These are phyloP conservation scores for Planoprotostelium fungivorum DNA, from an alignment of 78 protist genomes.

Conservation along the genomic window DNA sequence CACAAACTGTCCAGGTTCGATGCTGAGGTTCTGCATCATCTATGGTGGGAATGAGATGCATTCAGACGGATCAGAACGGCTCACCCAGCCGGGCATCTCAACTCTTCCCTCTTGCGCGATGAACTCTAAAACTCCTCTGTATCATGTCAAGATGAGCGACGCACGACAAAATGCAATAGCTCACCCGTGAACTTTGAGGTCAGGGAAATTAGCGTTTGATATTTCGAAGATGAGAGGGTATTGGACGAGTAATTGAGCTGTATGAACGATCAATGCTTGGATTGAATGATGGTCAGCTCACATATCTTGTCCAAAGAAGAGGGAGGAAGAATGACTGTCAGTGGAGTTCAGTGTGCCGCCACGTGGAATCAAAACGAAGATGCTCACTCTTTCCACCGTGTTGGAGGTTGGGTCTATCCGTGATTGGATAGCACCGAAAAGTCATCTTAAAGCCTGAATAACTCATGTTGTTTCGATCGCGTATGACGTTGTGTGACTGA, in stretches of 20 bases:
- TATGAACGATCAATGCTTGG: neutral
- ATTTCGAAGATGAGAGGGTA: conserved; percentile 59
- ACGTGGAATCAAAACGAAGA: neutral
- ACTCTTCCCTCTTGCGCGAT: conserved; percentile 76
- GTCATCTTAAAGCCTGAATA: neutral
- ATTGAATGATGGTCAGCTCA: neutral
- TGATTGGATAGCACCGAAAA: neutral
- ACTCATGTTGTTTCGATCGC: too few relatives aligned
- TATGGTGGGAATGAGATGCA: neutral
- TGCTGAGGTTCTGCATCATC: conserved; percentile 66
- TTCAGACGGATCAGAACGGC: neutral
- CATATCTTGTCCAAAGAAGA: neutral
- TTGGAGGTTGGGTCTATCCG: neutral
- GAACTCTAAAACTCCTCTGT: conserved; percentile 81
- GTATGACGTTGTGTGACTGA: too few relatives aligned
- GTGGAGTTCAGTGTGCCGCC: neutral
- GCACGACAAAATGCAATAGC: neutral
- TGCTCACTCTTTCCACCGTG: neutral
- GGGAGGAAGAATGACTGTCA: neutral
- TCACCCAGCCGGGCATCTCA: conserved; percentile 72
- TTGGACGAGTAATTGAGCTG: conserved; percentile 31
- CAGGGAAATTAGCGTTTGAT: conserved; percentile 33
- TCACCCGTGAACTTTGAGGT: neutral
- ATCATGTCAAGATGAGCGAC: conserved; percentile 8
- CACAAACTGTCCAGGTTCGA: conserved; percentile 44